These are phyloP conservation scores for Brassica cretica DNA, from an alignment of 345 rosid species.

Conservation along the genomic window DNA sequence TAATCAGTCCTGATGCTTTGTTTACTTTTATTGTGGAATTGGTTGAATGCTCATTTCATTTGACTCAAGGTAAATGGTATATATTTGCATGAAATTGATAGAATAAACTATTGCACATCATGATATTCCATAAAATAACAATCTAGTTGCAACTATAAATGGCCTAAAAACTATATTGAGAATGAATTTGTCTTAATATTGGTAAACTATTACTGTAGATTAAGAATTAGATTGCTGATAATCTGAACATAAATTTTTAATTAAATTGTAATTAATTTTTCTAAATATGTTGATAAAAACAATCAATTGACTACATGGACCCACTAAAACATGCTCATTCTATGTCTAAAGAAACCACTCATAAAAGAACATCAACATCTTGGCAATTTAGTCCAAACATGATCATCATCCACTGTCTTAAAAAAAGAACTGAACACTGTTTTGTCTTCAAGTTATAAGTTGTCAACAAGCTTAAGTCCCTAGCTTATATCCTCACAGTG, in stretches of 20 bases:
- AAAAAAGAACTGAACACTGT: neutral
- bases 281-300: neutral
- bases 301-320: neutral
- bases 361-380: neutral
- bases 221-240: neutral
- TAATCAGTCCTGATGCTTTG: too few relatives aligned
- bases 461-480: slow-evolving; percentile 65
- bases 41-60: too few relatives aligned
- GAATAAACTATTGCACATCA: too few relatives aligned
- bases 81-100: too few relatives aligned
- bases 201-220: too few relatives aligned
- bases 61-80: too few relatives aligned
- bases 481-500: slow-evolving; percentile 75
- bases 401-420: neutral
- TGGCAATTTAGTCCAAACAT: neutral
- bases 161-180: too few relatives aligned
- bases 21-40: too few relatives aligned
- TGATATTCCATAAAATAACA: too few relatives aligned
- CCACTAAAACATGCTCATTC: neutral
- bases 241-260: neutral
- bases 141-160: too few relatives aligned
- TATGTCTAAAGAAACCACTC: neutral
- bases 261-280: neutral
- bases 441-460: neutral
- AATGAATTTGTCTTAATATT: too few relatives aligned